Evolutionary conservation across 306 rosid genomes (phyloP).

Genomic region (Vachellia pachyceras): DNA sequence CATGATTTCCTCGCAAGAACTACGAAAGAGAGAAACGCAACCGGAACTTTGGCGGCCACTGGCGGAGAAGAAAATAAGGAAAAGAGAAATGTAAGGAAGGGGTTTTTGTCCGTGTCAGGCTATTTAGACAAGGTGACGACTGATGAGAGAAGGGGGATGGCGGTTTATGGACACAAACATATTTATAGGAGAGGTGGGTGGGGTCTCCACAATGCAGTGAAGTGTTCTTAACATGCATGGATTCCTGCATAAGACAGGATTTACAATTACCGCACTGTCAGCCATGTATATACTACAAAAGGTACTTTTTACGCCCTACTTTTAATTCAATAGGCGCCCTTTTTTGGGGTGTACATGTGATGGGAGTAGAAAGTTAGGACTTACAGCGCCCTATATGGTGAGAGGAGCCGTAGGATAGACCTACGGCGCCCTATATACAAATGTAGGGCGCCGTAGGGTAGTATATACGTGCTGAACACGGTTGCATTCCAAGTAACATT

Average conservation of each 20-base stretch:
- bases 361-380: too few relatives aligned
- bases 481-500: too few relatives aligned
- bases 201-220: neutral
- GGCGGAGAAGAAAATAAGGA: constrained; percentile 24
- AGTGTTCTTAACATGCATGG: neutral
- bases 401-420: too few relatives aligned
- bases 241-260: neutral
- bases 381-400: too few relatives aligned
- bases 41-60: constrained; percentile 33
- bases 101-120: constrained; percentile 48
- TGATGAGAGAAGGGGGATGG: neutral
- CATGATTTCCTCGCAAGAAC: neutral
- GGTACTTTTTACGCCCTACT: too few relatives aligned
- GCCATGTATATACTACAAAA: too few relatives aligned
- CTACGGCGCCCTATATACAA: too few relatives aligned
- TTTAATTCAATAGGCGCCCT: too few relatives aligned
- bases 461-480: too few relatives aligned
- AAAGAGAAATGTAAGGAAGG: constrained; percentile 19
- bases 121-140: constrained; percentile 45
- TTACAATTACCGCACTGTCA: neutral
- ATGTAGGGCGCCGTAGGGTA: too few relatives aligned
- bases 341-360: too few relatives aligned
- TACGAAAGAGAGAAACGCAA: constrained; percentile 10
- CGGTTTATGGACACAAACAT: constrained; percentile 19
- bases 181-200: neutral